phyloP scores from a whole-genome alignment of 2,329 filamentous ascomycete species.

The Diaporthe caulivora region DNA sequence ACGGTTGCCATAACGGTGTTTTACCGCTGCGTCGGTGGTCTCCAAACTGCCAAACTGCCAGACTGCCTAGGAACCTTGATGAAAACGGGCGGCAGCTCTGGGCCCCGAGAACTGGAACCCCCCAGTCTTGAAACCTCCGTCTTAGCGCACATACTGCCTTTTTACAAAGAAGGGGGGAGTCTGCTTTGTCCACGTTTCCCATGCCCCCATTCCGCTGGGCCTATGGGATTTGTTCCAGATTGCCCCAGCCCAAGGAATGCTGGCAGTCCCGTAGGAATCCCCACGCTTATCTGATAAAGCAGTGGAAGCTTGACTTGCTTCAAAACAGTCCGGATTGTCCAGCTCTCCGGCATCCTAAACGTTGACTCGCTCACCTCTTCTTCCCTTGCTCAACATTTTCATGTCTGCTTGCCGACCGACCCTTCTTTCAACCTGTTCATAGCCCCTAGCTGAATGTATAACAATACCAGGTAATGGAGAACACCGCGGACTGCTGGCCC shows the following conservation, averaged over 20 bases:
- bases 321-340: constrained; percentile 11
- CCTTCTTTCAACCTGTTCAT: background rate
- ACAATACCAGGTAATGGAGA: constrained; percentile 6
- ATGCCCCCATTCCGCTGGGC: constrained; percentile 15
- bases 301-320: constrained; percentile 20
- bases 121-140: constrained; percentile 32
- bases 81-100: constrained; percentile 16
- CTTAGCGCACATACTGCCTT: constrained; percentile 7
- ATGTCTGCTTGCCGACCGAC: background rate
- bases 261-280: constrained; percentile 12
- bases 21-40: background rate
- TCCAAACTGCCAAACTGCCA: background rate
- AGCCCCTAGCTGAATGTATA: background rate
- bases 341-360: constrained; percentile 13
- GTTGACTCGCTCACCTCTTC: constrained; percentile 28
- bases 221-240: constrained; percentile 23
- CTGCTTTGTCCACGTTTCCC: constrained; percentile 23
- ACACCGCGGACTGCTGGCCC: constrained; percentile 1
- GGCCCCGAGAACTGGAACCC: background rate
- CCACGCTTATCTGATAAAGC: constrained; percentile 36
- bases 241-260: constrained; percentile 12
- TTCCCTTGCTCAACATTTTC: background rate
- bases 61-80: constrained; percentile 2
- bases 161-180: background rate
- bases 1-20: background rate